Evolutionary conservation across 2,329 filamentous ascomycete genomes (phyloP), one percentile per base, ranked within the genome.

Genomic region (Diplodia sapinea): DNA sequence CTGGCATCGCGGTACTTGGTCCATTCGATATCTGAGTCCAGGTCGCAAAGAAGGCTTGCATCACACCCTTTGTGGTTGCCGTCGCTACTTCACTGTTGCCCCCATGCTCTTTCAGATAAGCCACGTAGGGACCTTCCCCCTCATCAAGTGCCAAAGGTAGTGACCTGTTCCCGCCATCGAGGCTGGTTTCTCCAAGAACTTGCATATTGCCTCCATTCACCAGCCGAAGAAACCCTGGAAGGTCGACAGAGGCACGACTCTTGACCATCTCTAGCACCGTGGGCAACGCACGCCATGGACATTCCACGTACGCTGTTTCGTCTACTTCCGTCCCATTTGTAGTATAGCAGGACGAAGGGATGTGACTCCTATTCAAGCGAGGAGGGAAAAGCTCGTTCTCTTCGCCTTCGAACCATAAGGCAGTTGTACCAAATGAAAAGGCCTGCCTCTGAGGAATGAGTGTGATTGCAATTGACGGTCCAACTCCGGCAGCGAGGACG

Each of bases 391-490:
- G 5, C 13, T 47, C 47, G 3, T 49, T 1, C 26, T 63, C 43
- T 9, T 15, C 9, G n/a, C 33, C 55, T 17, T 59, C 2, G 3
- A 59, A n/a, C 36, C 55, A 59, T 5, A 11, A 11, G 1, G n/a
- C 17, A 12, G 29, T 29, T 31, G 26, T 26, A 11, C 47, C 61
- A 2, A 40, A 26, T 33, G 29, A 20, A 15, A 52, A 51, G 6
- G 1, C 2, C 11, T 64, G 47, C 2, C 29, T 51, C 20, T 13
- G 47, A 1, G 57, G 61, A 23, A 64, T 64, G 2, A 64, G 49
- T 12, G 17, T 17, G 9, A 51, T 54, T 8, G 61, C 61, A n/a
- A 64, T 64, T 1, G 61, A 36, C 6, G 61, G 61, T 1, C 61
- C 61, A 8, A 54, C 49, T 3, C 26, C 33, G 20, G 49, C 47